phyloP scores from a whole-genome alignment of 176 grass and related monocot species.

The Carex myosuroides region DNA sequence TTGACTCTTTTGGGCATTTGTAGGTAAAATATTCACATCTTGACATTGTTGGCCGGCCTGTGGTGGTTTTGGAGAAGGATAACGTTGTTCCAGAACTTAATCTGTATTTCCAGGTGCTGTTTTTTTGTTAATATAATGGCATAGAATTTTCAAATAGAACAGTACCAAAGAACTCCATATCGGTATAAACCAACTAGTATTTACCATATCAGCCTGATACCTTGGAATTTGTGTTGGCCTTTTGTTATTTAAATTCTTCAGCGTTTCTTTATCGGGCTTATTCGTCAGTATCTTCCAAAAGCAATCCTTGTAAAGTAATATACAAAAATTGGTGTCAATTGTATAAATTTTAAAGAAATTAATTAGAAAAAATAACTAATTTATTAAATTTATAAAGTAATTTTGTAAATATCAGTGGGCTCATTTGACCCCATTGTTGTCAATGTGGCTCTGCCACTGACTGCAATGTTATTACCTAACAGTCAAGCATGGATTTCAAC shows the following conservation, averaged over 20 bases:
- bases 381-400: too few species aligned
- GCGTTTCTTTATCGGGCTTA: not conserved
- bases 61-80: constrained; percentile 71
- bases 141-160: not conserved
- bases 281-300: not conserved
- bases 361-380: too few species aligned
- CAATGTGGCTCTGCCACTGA: not conserved
- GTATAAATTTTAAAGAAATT: not conserved
- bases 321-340: not conserved
- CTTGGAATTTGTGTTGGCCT: not conserved
- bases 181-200: not conserved
- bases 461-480: not conserved
- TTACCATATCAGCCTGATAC: not conserved
- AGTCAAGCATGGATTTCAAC: not conserved
- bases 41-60: constrained; percentile 84
- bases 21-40: constrained; percentile 98
- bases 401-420: too few species aligned
- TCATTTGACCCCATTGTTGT: too few species aligned
- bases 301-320: not conserved
- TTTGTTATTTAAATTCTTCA: not conserved
- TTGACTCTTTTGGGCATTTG: constrained; percentile 25
- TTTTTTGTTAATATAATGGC: not conserved
- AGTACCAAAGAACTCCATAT: not conserved
- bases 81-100: constrained; percentile 97
- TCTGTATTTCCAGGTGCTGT: constrained; percentile 78